phyloP scores from a whole-genome alignment of 352 stramenopile species.

The Nothophytophthora sp. region DNA sequence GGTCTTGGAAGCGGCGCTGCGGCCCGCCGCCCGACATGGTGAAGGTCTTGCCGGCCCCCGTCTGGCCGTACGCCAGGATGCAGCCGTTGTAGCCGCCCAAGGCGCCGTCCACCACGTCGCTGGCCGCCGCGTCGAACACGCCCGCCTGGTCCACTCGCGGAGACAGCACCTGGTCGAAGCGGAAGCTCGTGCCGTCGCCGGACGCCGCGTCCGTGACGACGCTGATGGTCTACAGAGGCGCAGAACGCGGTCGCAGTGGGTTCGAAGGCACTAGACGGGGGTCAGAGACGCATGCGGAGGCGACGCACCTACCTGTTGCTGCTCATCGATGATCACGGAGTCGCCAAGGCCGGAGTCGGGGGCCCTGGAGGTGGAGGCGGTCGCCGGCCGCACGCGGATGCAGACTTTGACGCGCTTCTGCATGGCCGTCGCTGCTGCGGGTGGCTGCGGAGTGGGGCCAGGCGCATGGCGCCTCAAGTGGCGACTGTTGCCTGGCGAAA shows the following conservation, averaged over 20 bases:
- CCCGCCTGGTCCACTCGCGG: conserved; percentile 44
- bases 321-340: conserved; percentile 45
- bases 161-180: conserved; percentile 64
- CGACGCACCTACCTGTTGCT: conserved; percentile 54
- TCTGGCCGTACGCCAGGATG: conserved; percentile 78
- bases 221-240: conserved; percentile 46
- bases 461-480: too few relatives aligned
- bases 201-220: conserved; percentile 55
- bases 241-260: not conserved
- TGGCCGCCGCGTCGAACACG: conserved; percentile 43
- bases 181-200: conserved; percentile 57
- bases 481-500: conserved; percentile 15
- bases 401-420: conserved; percentile 76
- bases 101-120: conserved; percentile 62
- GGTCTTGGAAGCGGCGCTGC: conserved; percentile 56
- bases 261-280: not conserved
- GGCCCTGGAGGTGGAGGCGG: too few relatives aligned
- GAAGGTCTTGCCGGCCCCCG: conserved; percentile 73
- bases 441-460: too few relatives aligned
- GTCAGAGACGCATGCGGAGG: too few relatives aligned
- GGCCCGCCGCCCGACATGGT: conserved; percentile 62
- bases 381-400: conserved; percentile 60
- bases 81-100: conserved; percentile 77
- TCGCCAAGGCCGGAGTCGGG: too few relatives aligned
- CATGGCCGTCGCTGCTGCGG: too few relatives aligned